phyloP scores from a whole-genome alignment of 2,329 filamentous ascomycete genomes.

The Stromatinia cepivora region DNA sequence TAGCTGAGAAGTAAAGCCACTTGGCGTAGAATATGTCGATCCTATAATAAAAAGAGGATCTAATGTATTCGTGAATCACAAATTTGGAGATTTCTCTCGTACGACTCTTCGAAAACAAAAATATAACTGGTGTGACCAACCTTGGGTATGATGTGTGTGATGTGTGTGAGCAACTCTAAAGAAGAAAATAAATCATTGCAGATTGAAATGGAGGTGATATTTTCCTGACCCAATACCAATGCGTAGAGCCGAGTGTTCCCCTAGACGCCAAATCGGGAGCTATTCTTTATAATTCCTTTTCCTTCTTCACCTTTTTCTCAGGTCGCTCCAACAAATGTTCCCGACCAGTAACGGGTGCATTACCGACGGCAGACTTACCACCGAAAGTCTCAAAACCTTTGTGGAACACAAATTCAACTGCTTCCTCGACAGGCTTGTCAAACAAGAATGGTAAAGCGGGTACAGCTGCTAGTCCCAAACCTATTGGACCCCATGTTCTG shows the following conservation, averaged over 20 bases:
- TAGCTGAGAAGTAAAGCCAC: conserved; percentile 13
- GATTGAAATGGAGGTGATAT: conserved; percentile 10
- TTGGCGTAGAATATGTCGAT: conserved; percentile 12
- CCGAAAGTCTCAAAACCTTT: conserved; percentile 74
- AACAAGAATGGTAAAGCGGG: conserved; percentile 83
- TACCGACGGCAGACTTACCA: conserved; percentile 57
- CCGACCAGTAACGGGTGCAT: conserved; percentile 55
- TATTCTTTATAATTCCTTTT: conserved; percentile 32
- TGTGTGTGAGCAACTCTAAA: not conserved
- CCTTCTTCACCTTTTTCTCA: conserved; percentile 27
- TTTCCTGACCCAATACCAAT: conserved; percentile 1
- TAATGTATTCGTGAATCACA: not conserved
- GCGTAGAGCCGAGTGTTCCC: conserved; percentile 17
- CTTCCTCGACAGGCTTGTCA: conserved; percentile 88
- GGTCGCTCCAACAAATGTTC: conserved; percentile 47
- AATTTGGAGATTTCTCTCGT: conserved; percentile 4
- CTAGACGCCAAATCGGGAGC: conserved; percentile 19
- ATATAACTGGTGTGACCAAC: conserved; percentile 11
- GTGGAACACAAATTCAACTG: conserved; percentile 88
- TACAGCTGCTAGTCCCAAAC: conserved; percentile 74
- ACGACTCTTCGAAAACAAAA: conserved; percentile 4
- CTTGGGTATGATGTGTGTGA: not conserved
- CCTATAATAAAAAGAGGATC: conserved; percentile 2
- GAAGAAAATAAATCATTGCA: not conserved
- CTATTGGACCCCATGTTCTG: conserved; percentile 87